Percentiles rank a stretch among this genome's conserved stretches.
phyloP scores from a whole-genome alignment of 192 early-diverging fungal genomes.

The Coemansia sp. region DNA sequence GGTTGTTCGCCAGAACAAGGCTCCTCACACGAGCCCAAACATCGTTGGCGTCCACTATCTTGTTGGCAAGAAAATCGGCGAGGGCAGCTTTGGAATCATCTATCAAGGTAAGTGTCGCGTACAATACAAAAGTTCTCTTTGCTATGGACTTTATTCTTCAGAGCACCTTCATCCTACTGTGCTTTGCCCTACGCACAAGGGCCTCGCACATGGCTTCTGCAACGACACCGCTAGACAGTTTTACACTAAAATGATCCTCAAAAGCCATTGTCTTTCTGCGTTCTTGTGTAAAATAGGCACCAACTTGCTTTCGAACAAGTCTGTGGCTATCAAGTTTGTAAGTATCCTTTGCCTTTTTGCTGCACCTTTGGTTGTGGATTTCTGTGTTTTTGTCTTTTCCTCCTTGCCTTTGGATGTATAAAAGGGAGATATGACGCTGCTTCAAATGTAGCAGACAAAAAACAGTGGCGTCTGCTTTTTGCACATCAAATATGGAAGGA shows the following conservation, averaged over 20 bases:
- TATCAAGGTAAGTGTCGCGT: slow-evolving; percentile 80
- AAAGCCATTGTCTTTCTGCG: background rate
- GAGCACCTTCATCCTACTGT: background rate
- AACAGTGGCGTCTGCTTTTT: slow-evolving; percentile 15
- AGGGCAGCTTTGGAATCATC: slow-evolving; percentile 98
- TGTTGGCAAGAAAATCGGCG: slow-evolving; percentile 95
- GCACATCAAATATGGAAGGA: slow-evolving; percentile 8
- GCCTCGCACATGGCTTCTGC: background rate
- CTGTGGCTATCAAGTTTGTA: slow-evolving; percentile 95
- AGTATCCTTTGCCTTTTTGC: slow-evolving; percentile 17
- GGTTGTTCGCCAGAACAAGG: slow-evolving; percentile 42
- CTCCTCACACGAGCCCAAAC: slow-evolving; percentile 60
- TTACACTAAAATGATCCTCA: slow-evolving; percentile 1
- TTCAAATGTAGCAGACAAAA: background rate
- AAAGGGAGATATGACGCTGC: background rate
- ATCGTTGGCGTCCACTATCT: slow-evolving; percentile 96
- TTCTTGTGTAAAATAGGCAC: slow-evolving; percentile 29
- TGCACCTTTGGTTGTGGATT: background rate
- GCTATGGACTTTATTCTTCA: no score
- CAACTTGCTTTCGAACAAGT: slow-evolving; percentile 88
- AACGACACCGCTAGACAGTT: background rate
- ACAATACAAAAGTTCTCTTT: background rate
- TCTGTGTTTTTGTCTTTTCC: background rate
- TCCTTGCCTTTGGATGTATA: background rate
- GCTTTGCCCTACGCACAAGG: background rate